Percentiles rank a stretch among this genome's conserved stretches.
phyloP scores from a whole-genome alignment of 2,329 filamentous ascomycete genomes.

The Capronia coronata region DNA sequence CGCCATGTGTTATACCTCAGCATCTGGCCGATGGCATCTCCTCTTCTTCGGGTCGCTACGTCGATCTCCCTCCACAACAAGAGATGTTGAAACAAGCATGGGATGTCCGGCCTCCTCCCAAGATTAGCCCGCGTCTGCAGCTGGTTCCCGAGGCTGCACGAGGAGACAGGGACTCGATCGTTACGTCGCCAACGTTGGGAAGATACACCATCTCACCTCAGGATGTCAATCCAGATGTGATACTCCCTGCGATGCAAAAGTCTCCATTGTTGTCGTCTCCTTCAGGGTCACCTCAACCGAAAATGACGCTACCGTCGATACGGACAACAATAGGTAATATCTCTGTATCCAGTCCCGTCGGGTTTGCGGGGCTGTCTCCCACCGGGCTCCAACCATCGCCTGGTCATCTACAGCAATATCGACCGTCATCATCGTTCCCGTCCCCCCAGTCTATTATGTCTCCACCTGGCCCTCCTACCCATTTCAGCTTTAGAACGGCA shows the following conservation, averaged over 20 bases:
- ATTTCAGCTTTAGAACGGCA: conserved; percentile 27
- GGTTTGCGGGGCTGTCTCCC: conserved; percentile 28
- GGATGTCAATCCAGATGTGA: conserved; percentile 31
- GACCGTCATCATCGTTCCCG: conserved; percentile 31
- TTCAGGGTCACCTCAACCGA: conserved; percentile 33
- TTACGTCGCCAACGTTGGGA: conserved; percentile 31
- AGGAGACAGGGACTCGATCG: conserved; percentile 27
- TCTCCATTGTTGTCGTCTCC: conserved; percentile 34
- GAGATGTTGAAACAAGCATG: background rate
- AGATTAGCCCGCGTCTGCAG: background rate
- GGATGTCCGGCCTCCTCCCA: conserved; percentile 11
- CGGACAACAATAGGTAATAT: conserved; percentile 35
- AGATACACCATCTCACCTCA: conserved; percentile 34
- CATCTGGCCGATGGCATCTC: background rate
- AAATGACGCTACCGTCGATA: conserved; percentile 39
- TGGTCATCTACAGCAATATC: conserved; percentile 32
- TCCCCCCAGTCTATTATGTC: conserved; percentile 37
- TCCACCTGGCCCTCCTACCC: conserved; percentile 33
- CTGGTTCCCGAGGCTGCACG: conserved; percentile 6
- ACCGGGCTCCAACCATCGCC: conserved; percentile 28
- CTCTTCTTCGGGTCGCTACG: background rate
- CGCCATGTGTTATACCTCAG: background rate
- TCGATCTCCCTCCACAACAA: background rate
- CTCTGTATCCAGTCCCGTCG: conserved; percentile 29
- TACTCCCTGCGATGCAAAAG: conserved; percentile 36